Conservation (phyloP, 441 rosid species). For the Arabidopsis lyrata region DNA sequence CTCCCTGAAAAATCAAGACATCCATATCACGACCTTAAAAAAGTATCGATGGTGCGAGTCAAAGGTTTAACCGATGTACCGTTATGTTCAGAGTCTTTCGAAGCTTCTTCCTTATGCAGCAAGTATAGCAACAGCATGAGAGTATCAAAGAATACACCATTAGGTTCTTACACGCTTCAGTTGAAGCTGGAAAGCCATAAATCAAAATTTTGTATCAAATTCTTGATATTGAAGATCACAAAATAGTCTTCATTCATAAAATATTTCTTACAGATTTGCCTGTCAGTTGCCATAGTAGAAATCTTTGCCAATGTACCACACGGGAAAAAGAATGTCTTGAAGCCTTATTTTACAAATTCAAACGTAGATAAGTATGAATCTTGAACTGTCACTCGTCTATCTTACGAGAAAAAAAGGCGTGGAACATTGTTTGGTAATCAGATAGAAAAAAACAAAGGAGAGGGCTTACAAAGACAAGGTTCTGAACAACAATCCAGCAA, state of each 20-base stretch:
- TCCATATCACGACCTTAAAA: not conserved
- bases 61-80: conserved; percentile 50
- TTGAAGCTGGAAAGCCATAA: conserved; percentile 63
- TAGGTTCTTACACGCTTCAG: conserved; percentile 84
- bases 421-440: not conserved
- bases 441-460: not conserved
- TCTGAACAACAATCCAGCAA: conserved; percentile 88
- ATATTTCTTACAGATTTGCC: conserved; percentile 70
- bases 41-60: conserved; percentile 2
- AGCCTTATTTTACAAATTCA: conserved; percentile 49
- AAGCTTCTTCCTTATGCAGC: conserved; percentile 86
- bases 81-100: conserved; percentile 71
- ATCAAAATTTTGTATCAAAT: not conserved
- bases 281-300: conserved; percentile 68
- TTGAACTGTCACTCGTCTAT: not conserved
- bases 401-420: too few relatives aligned
- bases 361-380: not conserved
- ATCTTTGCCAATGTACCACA: conserved; percentile 85
- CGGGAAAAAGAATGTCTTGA: conserved; percentile 79
- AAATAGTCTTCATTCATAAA: not conserved
- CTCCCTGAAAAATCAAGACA: conserved; percentile 65
- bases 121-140: conserved; percentile 95
- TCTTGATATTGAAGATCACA: too few relatives aligned
- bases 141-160: conserved; percentile 86
- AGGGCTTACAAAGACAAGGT: conserved; percentile 76